Evolutionary conservation across 192 early-diverging fungal species (phyloP), one percentile per base, ranked within the genome.

Genomic region (Coemansia sp.): DNA sequence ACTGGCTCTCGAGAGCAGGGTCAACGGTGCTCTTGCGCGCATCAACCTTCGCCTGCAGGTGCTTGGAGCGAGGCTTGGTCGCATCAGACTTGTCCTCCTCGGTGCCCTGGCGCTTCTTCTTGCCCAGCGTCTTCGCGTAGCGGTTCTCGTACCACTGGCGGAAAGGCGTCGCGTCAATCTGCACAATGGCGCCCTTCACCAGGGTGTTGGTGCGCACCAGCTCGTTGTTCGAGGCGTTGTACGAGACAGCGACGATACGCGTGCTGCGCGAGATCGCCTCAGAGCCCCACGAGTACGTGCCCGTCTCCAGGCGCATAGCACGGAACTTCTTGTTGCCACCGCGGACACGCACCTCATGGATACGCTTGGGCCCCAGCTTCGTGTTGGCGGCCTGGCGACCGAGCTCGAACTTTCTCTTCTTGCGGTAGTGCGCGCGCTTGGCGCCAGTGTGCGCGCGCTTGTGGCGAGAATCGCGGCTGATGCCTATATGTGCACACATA

Each of bases 371-470:
- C 50, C 94, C 96, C 51, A 98, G 84, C 82, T 90, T 93, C 80
- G 96, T 98, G 85, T 87, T 88, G 67, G 93, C 94, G 60, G 91
- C 69, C 83, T 97, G 96, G 76, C 96, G 91, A 76, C 94, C 96
- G 64, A 96, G 83, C 80, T 98, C 96, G 84, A 98, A 98, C 89
- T 98, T 98, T 86, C 96, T 91, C 91, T 98, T 98, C 92, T 98
- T 98, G 84, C 96, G 89, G 89, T 93, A 94, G 71, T 94, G 91
- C 67, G 91, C 91, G 75, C 96, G 87, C 85, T 94, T 94, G 82
- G 94, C 96, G 81, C 96, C 93, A 35, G 96, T 93, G 78, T 85
- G 85, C 55, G 82, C 81, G 67, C 94, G 89, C 86, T 98, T 98
- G 84, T 98, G 96, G 79, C 96, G 92, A 73, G 88, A 91, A 83